A percentile compares a stretch with the other conserved stretches of the same genome.
These are phyloP conservation scores for Prunus davidiana DNA, from an alignment of 306 rosid genomes.

Conservation along the genomic window DNA sequence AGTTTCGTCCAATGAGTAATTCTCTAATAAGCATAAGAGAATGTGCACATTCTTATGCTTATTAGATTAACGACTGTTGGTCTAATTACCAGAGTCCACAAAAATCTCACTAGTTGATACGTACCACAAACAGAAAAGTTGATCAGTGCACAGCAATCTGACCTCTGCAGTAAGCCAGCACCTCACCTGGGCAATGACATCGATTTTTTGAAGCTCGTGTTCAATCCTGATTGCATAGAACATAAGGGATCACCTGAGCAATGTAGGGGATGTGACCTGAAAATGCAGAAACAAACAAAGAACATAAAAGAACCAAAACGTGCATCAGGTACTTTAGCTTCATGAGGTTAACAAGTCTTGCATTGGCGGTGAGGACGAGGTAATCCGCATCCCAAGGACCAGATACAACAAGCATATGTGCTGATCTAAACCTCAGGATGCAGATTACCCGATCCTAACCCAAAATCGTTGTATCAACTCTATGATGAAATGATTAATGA, in stretches of 20 bases:
- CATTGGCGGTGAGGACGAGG: conserved; percentile 31
- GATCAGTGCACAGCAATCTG: neutral
- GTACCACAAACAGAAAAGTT: neutral
- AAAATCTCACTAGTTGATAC: neutral
- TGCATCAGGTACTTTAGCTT: conserved; percentile 1
- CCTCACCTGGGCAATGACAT: neutral
- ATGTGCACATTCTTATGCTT: neutral
- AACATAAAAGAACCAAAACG: neutral
- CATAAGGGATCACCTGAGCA: neutral
- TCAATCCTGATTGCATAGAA: neutral
- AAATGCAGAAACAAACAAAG: conserved; percentile 4
- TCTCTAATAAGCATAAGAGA: neutral
- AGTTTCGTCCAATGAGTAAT: neutral
- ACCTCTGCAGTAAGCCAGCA: neutral
- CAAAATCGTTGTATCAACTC: conserved; percentile 15
- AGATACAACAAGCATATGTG: conserved; percentile 22
- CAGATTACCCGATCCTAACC: conserved; percentile 51
- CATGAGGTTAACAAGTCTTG: conserved; percentile 5
- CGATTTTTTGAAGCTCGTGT: neutral
- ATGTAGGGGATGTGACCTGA: conserved; percentile 2
- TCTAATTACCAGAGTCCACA: neutral
- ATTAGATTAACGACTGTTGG: neutral
- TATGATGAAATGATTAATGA: neutral
- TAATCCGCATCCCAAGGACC: conserved; percentile 56
- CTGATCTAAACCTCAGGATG: conserved; percentile 76